phyloP scores from a whole-genome alignment of 306 rosid species.

The Nissolia schottii region DNA sequence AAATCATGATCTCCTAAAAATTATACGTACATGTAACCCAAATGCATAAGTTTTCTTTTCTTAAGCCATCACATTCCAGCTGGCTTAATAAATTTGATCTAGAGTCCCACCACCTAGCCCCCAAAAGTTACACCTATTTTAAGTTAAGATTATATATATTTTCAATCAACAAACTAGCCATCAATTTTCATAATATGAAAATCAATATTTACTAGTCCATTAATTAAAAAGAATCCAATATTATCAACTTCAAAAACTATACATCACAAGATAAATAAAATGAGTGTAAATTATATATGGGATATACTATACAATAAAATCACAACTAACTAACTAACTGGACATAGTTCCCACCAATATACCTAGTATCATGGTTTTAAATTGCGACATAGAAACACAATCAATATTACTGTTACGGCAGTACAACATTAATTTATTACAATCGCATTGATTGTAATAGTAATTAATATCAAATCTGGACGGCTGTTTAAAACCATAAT shows the following conservation, averaged over 20 bases:
- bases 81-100: constrained; percentile 13
- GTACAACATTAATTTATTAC: no score
- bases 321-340: not conserved
- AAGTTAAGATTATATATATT: not conserved
- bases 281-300: not conserved
- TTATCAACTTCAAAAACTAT: not conserved
- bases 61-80: not conserved
- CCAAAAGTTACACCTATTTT: not conserved
- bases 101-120: not conserved
- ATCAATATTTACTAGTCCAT: not conserved
- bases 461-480: no score
- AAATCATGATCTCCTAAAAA: not conserved
- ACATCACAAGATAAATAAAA: not conserved
- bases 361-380: not conserved
- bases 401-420: not conserved
- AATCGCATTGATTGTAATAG: no score
- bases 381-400: no score
- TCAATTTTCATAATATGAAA: not conserved
- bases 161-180: not conserved
- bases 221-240: not conserved
- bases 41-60: not conserved
- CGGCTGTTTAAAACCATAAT: not conserved
- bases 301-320: not conserved
- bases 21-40: not conserved
- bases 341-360: not conserved